Base-by-base conservation (phyloP, 1,284 basidiomycete genomes). In the Baeospora myosura region DNA sequence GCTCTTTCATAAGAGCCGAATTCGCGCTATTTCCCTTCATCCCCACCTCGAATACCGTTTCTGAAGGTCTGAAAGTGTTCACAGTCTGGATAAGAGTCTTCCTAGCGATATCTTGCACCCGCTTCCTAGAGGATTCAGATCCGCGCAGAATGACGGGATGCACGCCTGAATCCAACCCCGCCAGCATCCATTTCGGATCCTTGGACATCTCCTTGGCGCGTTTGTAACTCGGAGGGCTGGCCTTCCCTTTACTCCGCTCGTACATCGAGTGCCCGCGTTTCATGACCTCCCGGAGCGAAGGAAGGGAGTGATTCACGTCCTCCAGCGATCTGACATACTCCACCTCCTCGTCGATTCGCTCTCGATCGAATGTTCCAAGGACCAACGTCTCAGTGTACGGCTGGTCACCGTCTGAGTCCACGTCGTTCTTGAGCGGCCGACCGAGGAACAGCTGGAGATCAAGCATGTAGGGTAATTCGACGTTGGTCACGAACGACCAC, bases 391-490 rank as follows among this genome's bases (percentile, higher is more conserved):
- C 77, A 0, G 79, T 76, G 53, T 84, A 89, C 0, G 66, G 63
- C 43, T 73, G 69, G 51, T 84, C 78, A 14, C 73, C 69, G 35
- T 62, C 57, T 38, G 61, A 61, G 0, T 59, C 46, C 14, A 74
- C 65, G 38, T 75, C 62, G 52, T 69, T 74, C 36, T 77, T 73
- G 24, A 96, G 61, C 0, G 92, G 88, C 2, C 90, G 75, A 0
- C 82, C 88, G n/a, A 99, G 75, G 68, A 98, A 98, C 18, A 95
- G 76, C 55, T 98, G 93, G 32, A 99, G 69, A 57, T 99, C 96
- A 47, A 92, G 74, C 8, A 98, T 72, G 64, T 90, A 90, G 0
- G 95, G 92, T 23, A 97, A 67, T 56, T 99, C 96, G 5, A 76
- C 63, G 51, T 85, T 77, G 5, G 87, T 89, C 42, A 97, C 75